Percentiles rank a stretch among this genome's conserved stretches.
Evolutionary conservation across 2,329 filamentous ascomycete genomes (phyloP).

Genomic region (Aspergillus glaucus): DNA sequence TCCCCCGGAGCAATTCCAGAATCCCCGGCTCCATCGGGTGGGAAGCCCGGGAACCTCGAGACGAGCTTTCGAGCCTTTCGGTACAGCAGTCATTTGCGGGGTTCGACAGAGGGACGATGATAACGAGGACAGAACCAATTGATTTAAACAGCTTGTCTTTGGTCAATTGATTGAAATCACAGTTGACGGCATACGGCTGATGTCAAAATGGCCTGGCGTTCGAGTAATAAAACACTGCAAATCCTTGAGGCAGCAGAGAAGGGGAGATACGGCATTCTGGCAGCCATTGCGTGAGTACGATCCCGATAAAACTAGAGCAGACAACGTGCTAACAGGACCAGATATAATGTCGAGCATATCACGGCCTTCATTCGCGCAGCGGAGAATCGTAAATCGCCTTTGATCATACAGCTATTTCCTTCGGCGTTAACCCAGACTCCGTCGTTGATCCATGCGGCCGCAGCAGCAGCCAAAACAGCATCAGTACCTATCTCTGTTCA

Average conservation of each 20-base stretch:
- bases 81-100: background rate
- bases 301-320: background rate
- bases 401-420: constrained; percentile 64
- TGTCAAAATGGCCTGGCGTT: constrained; percentile 5
- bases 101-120: background rate
- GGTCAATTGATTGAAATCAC: no score
- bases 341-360: constrained; percentile 62
- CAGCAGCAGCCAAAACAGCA: constrained; percentile 47
- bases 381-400: constrained; percentile 58
- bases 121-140: background rate
- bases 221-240: constrained; percentile 9
- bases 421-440: constrained; percentile 45
- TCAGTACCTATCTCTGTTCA: constrained; percentile 54
- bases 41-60: background rate
- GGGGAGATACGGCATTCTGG: constrained; percentile 52
- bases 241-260: constrained; percentile 12
- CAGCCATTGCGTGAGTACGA: constrained; percentile 18
- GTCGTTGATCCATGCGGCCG: constrained; percentile 46
- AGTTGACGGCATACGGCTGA: no score
- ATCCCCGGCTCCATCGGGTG: background rate
- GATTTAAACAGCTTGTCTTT: no score
- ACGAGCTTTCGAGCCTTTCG: background rate
- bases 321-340: background rate
- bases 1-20: background rate
- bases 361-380: constrained; percentile 60